phyloP scores from a whole-genome alignment of 352 stramenopile genomes.

The Phytopythium litorale region DNA sequence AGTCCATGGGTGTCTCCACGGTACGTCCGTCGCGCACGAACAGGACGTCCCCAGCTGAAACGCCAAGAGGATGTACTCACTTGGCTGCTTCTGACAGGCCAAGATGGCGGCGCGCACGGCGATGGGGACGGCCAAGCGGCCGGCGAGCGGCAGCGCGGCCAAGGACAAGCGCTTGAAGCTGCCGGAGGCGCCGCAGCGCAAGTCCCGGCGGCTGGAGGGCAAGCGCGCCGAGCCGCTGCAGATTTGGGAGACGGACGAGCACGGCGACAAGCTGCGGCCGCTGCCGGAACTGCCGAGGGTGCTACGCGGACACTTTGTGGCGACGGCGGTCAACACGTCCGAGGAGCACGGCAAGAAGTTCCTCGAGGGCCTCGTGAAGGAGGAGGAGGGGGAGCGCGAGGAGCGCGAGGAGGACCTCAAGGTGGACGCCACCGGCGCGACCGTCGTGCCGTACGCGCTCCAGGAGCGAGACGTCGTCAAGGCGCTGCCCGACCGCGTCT shows the following conservation, averaged over 20 bases:
- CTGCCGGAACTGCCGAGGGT: constrained; percentile 1
- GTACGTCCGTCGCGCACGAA: constrained; percentile 12
- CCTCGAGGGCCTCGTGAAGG: constrained; percentile 29
- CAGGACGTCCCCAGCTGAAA: background rate
- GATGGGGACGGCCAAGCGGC: constrained; percentile 9
- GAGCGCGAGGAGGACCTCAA: constrained; percentile 34
- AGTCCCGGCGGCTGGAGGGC: constrained; percentile 61
- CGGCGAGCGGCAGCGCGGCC: background rate
- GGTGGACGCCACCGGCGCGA: constrained; percentile 36
- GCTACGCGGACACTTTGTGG: constrained; percentile 22
- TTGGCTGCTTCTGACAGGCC: constrained; percentile 17
- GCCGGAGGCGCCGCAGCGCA: constrained; percentile 31
- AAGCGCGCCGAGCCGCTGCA: constrained; percentile 41
- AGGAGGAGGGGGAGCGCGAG: constrained; percentile 24
- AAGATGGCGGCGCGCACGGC: constrained; percentile 64
- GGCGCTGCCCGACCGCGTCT: constrained; percentile 66
- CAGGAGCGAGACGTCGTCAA: constrained; percentile 62
- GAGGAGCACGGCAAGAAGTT: constrained; percentile 31
- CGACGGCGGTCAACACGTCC: constrained; percentile 30
- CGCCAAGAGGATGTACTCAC: background rate
- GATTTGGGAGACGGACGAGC: constrained; percentile 19
- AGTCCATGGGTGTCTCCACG: constrained; percentile 75
- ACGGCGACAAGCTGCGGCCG: background rate
- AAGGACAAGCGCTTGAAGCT: constrained; percentile 21
- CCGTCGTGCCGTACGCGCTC: constrained; percentile 46